These are phyloP conservation scores for Ogataea methanolica DNA, from an alignment of 805 yeast species.

Conservation along the genomic window DNA sequence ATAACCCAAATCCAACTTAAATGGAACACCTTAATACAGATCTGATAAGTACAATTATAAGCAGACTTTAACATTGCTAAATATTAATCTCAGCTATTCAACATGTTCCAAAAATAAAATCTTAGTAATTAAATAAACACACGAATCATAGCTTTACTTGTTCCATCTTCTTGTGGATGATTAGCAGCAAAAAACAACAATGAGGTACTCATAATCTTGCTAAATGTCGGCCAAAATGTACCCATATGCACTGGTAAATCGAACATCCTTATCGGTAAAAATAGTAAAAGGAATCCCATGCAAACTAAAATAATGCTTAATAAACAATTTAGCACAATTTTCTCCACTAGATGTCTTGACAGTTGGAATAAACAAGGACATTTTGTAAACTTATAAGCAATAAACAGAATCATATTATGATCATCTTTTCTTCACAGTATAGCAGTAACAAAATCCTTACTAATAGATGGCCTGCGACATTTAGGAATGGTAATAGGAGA, in stretches of 20 bases:
- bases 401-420: neutral
- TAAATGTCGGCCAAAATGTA: conserved; percentile 5
- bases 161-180: too few species aligned
- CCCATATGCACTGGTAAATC: conserved; percentile 4
- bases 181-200: conserved; percentile 1
- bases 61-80: neutral
- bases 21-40: neutral
- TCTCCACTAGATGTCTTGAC: neutral
- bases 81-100: neutral
- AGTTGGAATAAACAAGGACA: neutral
- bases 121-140: neutral
- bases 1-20: neutral
- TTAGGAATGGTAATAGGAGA: neutral
- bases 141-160: neutral
- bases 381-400: neutral
- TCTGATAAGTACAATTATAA: neutral
- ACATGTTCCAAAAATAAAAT: neutral
- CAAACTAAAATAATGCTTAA: neutral
- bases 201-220: neutral
- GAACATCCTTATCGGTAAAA: conserved; percentile 3
- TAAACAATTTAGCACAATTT: neutral
- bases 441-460: neutral
- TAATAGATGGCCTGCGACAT: neutral
- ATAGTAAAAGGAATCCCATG: conserved; percentile 5
- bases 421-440: neutral